Percentiles rank a stretch among this genome's conserved stretches.
phyloP scores from a whole-genome alignment of 495 filamentous ascomycete genomes.

The Penicillium turbatum region DNA sequence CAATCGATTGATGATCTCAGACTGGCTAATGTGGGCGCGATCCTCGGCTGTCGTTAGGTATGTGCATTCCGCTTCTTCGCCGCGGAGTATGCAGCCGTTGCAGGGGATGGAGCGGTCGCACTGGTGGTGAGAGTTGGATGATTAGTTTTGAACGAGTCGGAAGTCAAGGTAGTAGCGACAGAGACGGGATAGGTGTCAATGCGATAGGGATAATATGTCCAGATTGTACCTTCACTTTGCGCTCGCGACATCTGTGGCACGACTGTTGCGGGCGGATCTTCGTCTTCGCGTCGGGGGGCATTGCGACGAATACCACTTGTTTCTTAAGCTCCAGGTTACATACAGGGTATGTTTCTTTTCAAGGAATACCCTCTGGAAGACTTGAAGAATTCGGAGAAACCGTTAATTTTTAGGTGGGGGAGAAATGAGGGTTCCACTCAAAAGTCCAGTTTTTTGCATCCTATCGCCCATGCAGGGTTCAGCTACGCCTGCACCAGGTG shows the following conservation, averaged over 20 bases:
- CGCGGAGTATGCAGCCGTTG: slow-evolving; percentile 29
- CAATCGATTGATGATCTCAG: slow-evolving; percentile 30
- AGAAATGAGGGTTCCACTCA: neutral
- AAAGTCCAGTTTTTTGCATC: slow-evolving; percentile 8
- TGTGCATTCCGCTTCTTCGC: slow-evolving; percentile 31
- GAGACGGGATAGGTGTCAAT: slow-evolving; percentile 50
- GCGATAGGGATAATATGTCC: slow-evolving; percentile 30
- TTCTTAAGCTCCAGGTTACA: neutral
- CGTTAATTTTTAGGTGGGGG: neutral
- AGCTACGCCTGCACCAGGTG: neutral
- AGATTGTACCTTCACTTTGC: slow-evolving; percentile 30
- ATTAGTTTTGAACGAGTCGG: neutral
- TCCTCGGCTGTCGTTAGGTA: slow-evolving; percentile 34
- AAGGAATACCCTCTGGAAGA: neutral
- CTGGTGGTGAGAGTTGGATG: slow-evolving; percentile 3
- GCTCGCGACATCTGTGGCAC: slow-evolving; percentile 32
- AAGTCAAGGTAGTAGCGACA: neutral
- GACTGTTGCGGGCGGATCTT: slow-evolving; percentile 34
- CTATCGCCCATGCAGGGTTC: neutral
- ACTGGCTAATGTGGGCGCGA: slow-evolving; percentile 32
- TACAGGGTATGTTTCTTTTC: neutral
- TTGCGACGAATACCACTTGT: slow-evolving; percentile 2
- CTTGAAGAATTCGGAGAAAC: neutral
- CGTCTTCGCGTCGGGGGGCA: slow-evolving; percentile 18
- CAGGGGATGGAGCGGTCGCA: slow-evolving; percentile 35